Evolutionary conservation across 768 basidiomycete genomes (phyloP).

Genomic region (Lentinus tigrinus): DNA sequence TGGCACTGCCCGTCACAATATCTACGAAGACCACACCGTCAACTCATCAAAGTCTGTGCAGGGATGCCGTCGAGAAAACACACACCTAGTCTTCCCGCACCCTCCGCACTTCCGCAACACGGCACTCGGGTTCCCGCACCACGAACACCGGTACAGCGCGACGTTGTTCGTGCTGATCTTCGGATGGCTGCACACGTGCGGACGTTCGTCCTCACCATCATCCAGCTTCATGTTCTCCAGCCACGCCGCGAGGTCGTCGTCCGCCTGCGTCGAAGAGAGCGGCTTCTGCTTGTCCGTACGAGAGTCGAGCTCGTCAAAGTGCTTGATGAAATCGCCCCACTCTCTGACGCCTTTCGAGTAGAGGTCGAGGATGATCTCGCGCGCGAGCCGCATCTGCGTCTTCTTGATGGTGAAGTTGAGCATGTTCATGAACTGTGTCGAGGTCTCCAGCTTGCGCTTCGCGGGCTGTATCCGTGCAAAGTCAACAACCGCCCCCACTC

Average conservation of each 20-base stretch:
- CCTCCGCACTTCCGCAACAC: conserved; percentile 51
- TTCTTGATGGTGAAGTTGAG: conserved; percentile 46
- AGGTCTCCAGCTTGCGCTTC: conserved; percentile 43
- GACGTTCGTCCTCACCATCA: conserved; percentile 27
- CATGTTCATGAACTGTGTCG: conserved; percentile 51
- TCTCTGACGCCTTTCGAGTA: conserved; percentile 45
- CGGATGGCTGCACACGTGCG: conserved; percentile 38
- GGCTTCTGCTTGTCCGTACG: conserved; percentile 29
- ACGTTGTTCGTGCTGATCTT: conserved; percentile 49
- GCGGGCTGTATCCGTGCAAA: conserved; percentile 26
- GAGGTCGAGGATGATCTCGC: conserved; percentile 47
- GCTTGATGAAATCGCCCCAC: conserved; percentile 45
- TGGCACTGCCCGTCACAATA: conserved; percentile 46
- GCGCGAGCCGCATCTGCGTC: conserved; percentile 52
- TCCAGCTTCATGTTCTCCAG: conserved; percentile 46
- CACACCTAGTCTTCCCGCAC: conserved; percentile 41
- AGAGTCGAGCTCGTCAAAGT: conserved; percentile 31
- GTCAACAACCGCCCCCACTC: too few relatives aligned
- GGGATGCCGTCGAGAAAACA: not conserved
- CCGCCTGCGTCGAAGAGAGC: conserved; percentile 39
- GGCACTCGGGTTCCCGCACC: conserved; percentile 64
- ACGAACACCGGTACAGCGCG: conserved; percentile 58
- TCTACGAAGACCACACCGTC: conserved; percentile 23
- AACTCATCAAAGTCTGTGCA: not conserved
- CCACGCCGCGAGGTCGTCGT: conserved; percentile 62